Conservation (phyloP, 768 basidiomycete species). For the Suillus weaverae region DNA sequence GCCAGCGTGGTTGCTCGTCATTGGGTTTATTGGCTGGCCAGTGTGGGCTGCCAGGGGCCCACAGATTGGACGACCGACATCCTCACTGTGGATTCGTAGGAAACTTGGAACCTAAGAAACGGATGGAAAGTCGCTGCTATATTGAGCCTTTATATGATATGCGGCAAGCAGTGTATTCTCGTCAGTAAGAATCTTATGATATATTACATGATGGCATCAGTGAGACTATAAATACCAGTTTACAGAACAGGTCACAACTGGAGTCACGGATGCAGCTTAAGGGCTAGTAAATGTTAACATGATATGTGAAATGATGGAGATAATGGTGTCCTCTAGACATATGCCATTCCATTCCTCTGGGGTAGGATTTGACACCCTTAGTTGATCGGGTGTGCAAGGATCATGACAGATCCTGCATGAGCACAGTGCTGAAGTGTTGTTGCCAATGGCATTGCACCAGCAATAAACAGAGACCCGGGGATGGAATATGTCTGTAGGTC, state of each 20-base stretch:
- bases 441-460: not conserved
- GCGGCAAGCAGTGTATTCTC: not conserved
- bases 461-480: not conserved
- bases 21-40: conserved; percentile 2
- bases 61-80: not conserved
- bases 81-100: not conserved
- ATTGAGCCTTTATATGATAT: not conserved
- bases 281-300: not conserved
- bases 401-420: not conserved
- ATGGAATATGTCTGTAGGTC: not conserved
- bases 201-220: not conserved
- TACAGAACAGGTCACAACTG: not conserved
- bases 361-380: not conserved
- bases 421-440: not conserved
- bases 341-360: not conserved
- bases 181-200: not conserved
- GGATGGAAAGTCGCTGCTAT: not conserved
- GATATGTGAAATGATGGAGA: not conserved
- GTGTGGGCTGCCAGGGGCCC: not conserved
- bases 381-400: not conserved
- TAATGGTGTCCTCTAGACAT: not conserved
- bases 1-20: conserved; percentile 6
- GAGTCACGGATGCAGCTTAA: not conserved
- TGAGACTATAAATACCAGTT: not conserved
- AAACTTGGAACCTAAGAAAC: not conserved